Conservation (phyloP, 331 rosid genomes). For the Erythrophleum ivorense region DNA sequence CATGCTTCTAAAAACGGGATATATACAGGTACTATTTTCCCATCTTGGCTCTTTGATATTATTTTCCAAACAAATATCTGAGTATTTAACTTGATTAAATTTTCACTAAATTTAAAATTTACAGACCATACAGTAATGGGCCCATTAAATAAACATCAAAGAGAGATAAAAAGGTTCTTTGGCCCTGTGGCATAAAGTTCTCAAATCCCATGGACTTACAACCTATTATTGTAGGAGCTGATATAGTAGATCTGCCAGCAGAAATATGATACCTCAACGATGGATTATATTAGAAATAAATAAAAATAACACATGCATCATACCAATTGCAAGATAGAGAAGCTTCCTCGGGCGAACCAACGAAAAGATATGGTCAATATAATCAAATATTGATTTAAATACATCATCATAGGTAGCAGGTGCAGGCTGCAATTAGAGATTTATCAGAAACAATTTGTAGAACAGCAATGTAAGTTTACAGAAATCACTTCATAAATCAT, state of each 20-base stretch:
- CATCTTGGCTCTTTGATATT: not conserved
- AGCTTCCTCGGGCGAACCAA: slow-evolving; percentile 98
- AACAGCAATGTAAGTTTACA: slow-evolving; percentile 16
- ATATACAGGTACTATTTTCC: slow-evolving; percentile 3
- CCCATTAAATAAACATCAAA: slow-evolving; percentile 5
- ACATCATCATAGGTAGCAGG: slow-evolving; percentile 86
- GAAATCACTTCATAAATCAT: slow-evolving; percentile 2
- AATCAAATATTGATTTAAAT: slow-evolving; percentile 76
- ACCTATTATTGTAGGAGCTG: slow-evolving; percentile 16
- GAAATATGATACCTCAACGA: slow-evolving; percentile 15
- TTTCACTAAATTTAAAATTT: slow-evolving; percentile 20
- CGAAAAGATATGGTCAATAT: slow-evolving; percentile 84
- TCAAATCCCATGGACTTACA: slow-evolving; percentile 26
- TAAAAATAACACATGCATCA: slow-evolving; percentile 34
- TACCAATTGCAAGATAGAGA: slow-evolving; percentile 95
- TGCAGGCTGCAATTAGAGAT: slow-evolving; percentile 69
- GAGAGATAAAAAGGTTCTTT: slow-evolving; percentile 10
- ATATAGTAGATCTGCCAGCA: slow-evolving; percentile 10
- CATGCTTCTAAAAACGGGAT: slow-evolving; percentile 13
- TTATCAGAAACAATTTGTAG: slow-evolving; percentile 33
- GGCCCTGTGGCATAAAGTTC: slow-evolving; percentile 23
- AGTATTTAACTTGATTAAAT: slow-evolving; percentile 26
- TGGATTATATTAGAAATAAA: slow-evolving; percentile 10
- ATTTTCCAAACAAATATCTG: slow-evolving; percentile 31
- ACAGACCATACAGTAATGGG: not conserved